These are phyloP conservation scores for Aphanoascus verrucosus DNA, from an alignment of 2,329 filamentous ascomycete species.

Conservation along the genomic window DNA sequence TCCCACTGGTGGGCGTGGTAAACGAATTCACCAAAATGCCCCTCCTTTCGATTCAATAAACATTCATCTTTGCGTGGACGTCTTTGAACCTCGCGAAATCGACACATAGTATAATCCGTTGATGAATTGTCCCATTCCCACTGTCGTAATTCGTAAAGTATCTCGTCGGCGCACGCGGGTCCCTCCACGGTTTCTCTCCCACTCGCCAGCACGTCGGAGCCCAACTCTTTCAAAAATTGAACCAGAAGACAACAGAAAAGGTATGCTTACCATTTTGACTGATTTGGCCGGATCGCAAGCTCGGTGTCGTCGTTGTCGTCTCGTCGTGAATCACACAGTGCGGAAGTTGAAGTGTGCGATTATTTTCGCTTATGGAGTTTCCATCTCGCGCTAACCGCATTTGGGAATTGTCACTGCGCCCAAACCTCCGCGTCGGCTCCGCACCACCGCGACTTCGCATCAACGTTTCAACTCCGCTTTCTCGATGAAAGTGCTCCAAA, in stretches of 20 bases:
- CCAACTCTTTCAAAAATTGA: constrained; percentile 17
- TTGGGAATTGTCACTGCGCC: constrained; percentile 2
- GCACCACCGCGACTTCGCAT: too few species aligned
- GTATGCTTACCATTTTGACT: constrained; percentile 39
- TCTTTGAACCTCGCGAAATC: neutral
- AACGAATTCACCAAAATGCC: neutral
- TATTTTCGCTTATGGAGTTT: constrained; percentile 36
- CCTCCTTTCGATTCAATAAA: neutral
- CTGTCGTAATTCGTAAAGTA: neutral
- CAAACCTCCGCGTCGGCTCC: neutral
- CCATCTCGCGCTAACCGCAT: constrained; percentile 16
- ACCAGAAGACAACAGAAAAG: constrained; percentile 16
- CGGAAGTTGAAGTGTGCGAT: constrained; percentile 33
- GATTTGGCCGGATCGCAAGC: constrained; percentile 35
- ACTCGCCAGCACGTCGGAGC: neutral
- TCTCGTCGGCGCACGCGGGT: neutral
- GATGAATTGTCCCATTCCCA: neutral
- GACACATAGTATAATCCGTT: neutral
- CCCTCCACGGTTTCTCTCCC: neutral
- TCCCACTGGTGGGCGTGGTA: too few species aligned
- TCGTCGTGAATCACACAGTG: constrained; percentile 33
- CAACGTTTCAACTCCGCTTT: too few species aligned
- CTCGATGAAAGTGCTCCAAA: too few species aligned
- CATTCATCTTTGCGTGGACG: neutral
- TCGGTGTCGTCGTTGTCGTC: constrained; percentile 18